Conservation (phyloP, 192 early-diverging fungal genomes). For the Fimicolochytrium jonesii region DNA sequence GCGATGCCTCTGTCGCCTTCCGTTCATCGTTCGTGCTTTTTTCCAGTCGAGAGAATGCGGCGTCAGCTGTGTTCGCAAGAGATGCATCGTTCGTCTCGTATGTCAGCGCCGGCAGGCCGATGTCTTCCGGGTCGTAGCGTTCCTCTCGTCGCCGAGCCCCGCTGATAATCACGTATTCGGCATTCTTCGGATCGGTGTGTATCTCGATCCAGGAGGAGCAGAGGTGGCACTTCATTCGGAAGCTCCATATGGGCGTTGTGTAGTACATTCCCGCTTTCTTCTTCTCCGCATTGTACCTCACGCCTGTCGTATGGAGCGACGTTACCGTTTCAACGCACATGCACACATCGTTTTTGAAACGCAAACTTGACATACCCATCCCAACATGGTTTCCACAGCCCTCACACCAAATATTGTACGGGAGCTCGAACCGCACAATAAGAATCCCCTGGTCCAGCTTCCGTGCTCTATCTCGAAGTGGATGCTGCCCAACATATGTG, state of each 20-base stretch:
- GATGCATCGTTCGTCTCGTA: too few species aligned
- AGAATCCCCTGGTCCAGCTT: constrained; percentile 89
- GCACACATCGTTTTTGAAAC: too few species aligned
- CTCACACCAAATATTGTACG: constrained; percentile 86
- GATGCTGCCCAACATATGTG: constrained; percentile 82
- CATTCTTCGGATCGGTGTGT: constrained; percentile 89
- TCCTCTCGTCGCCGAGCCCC: constrained; percentile 79
- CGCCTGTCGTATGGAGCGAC: constrained; percentile 43
- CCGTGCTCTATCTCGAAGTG: constrained; percentile 77
- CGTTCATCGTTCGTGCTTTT: constrained; percentile 44
- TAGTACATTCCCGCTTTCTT: constrained; percentile 86
- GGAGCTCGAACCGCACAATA: constrained; percentile 84
- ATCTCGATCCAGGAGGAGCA: constrained; percentile 86
- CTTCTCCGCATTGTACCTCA: constrained; percentile 94
- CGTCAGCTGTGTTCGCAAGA: constrained; percentile 33
- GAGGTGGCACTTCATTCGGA: constrained; percentile 92
- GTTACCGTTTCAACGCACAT: not conserved
- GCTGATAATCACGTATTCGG: constrained; percentile 58
- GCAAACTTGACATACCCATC: constrained; percentile 56
- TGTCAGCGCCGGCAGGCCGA: constrained; percentile 61
- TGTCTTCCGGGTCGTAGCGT: constrained; percentile 62
- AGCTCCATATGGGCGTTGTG: constrained; percentile 78
- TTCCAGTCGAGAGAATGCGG: constrained; percentile 65
- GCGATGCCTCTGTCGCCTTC: constrained; percentile 39
- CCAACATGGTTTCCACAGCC: constrained; percentile 82